Conservation (phyloP, 805 yeast species). For the Yamadazyma takamatsuzukensis region DNA sequence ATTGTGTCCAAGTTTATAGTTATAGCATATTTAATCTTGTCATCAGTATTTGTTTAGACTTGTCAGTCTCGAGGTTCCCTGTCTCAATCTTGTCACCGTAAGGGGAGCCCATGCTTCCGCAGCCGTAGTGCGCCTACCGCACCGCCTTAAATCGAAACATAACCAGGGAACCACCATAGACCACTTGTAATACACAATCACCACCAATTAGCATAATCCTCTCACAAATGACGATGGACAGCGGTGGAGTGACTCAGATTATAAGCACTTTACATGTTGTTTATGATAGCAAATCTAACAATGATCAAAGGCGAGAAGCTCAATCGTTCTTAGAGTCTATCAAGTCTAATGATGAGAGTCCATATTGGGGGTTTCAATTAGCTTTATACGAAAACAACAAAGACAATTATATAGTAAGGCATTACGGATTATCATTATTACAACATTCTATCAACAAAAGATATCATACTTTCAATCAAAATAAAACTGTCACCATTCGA, state of each 20-base stretch:
- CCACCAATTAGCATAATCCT: too few relatives aligned
- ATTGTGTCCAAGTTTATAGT: too few relatives aligned
- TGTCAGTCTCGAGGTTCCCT: too few relatives aligned
- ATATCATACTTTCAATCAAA: conserved; percentile 52
- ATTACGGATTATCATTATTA: conserved; percentile 80
- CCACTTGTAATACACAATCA: too few relatives aligned
- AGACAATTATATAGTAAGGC: conserved; percentile 70
- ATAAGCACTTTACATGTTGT: conserved; percentile 73
- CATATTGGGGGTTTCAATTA: conserved; percentile 87
- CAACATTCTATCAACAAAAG: conserved; percentile 63
- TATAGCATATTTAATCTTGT: too few relatives aligned
- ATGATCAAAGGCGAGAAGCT: conserved; percentile 52
- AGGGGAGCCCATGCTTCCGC: too few relatives aligned
- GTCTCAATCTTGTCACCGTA: too few relatives aligned
- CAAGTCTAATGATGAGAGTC: conserved; percentile 76
- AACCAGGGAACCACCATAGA: too few relatives aligned
- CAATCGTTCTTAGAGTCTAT: conserved; percentile 69
- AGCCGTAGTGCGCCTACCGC: too few relatives aligned
- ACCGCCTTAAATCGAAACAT: too few relatives aligned
- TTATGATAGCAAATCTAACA: conserved; percentile 62
- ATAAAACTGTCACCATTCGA: conserved; percentile 65
- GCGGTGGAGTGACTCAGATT: conserved; percentile 64
- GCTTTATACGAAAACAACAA: conserved; percentile 59
- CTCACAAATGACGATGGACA: conserved; percentile 13
- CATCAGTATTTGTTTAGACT: too few relatives aligned